Conservation (phyloP, 805 yeast genomes). For the Teunomyces barrocoloradensis region DNA sequence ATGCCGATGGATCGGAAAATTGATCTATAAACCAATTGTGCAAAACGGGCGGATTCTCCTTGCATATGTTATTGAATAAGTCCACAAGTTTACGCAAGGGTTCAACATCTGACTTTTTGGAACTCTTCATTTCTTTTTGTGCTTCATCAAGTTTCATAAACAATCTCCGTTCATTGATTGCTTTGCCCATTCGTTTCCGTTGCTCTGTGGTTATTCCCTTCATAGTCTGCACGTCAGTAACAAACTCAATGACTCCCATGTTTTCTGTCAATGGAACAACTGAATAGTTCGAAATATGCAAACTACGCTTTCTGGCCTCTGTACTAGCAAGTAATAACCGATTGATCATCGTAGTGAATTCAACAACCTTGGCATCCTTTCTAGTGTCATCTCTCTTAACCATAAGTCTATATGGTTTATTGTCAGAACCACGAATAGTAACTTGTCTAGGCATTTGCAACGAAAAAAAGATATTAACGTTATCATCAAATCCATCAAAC, state of each 20-base stretch:
- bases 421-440: slow-evolving; percentile 74
- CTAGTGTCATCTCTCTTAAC: slow-evolving; percentile 91
- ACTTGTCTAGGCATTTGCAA: slow-evolving; percentile 85
- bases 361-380: slow-evolving; percentile 93
- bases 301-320: slow-evolving; percentile 70
- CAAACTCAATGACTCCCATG: slow-evolving; percentile 91
- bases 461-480: slow-evolving; percentile 71
- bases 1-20: slow-evolving; percentile 83
- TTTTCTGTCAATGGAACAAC: slow-evolving; percentile 85
- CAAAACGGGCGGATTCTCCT: slow-evolving; percentile 62
- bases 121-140: slow-evolving; percentile 18
- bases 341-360: slow-evolving; percentile 84
- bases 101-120: slow-evolving; percentile 12
- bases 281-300: slow-evolving; percentile 76
- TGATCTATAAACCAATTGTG: slow-evolving; percentile 85
- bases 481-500: slow-evolving; percentile 60
- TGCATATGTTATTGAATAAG: slow-evolving; percentile 24
- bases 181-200: slow-evolving; percentile 19
- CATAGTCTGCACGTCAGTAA: slow-evolving; percentile 69
- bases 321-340: slow-evolving; percentile 61
- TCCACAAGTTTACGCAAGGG: slow-evolving; percentile 18
- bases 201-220: slow-evolving; percentile 47
- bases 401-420: slow-evolving; percentile 66
- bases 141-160: slow-evolving; percentile 23
- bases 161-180: slow-evolving; percentile 22